Evolutionary conservation across 805 yeast species (phyloP).

Genomic region (Ogataea dorogensis): DNA sequence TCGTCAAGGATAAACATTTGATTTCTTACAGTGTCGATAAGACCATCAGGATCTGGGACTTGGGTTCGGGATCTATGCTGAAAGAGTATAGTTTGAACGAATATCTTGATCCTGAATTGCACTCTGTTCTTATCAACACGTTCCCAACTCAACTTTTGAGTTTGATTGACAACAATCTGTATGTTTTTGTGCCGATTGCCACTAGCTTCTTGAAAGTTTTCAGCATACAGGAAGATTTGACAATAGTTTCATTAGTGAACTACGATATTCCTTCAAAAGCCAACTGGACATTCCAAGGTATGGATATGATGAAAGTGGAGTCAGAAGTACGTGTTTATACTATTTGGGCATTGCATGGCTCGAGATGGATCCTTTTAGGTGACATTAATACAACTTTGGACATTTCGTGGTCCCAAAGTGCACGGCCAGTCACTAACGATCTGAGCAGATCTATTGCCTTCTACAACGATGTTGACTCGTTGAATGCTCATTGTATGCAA

Average conservation of each 20-base stretch:
- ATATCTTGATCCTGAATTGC: slow-evolving; percentile 23
- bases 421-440: slow-evolving; percentile 10
- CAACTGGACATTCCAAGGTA: slow-evolving; percentile 30
- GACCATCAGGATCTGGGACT: slow-evolving; percentile 59
- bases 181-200: slow-evolving; percentile 30
- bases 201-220: slow-evolving; percentile 23
- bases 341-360: slow-evolving; percentile 26
- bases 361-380: slow-evolving; percentile 23
- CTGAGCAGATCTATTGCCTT: slow-evolving; percentile 14
- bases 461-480: slow-evolving; percentile 9
- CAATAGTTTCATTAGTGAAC: slow-evolving; percentile 12
- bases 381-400: slow-evolving; percentile 7
- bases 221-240: slow-evolving; percentile 15
- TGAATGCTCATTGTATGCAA: slow-evolving; percentile 40
- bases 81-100: slow-evolving; percentile 24
- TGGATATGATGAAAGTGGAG: slow-evolving; percentile 11
- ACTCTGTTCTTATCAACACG: slow-evolving; percentile 18
- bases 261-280: slow-evolving; percentile 18
- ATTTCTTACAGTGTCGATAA: slow-evolving; percentile 54
- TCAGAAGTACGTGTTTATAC: slow-evolving; percentile 21
- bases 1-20: slow-evolving; percentile 14
- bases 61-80: slow-evolving; percentile 33
- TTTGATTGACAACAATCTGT: slow-evolving; percentile 14
- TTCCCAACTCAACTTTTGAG: slow-evolving; percentile 22
- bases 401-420: slow-evolving; percentile 18